Conservation (phyloP, 78 protist species). For the Corallochytrium limacisporum region DNA sequence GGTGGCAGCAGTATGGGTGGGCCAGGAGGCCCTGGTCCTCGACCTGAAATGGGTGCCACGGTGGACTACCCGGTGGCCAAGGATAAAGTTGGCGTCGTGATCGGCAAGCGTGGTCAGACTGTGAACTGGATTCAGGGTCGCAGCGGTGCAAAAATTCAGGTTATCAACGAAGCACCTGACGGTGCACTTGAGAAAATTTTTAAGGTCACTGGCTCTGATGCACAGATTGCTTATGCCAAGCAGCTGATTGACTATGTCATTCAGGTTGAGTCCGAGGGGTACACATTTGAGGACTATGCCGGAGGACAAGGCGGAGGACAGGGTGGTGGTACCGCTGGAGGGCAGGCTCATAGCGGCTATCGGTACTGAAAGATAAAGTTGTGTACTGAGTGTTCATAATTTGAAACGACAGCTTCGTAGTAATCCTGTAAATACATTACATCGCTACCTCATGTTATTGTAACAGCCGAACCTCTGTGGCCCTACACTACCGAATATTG, state of each 20-base stretch:
- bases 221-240: not conserved
- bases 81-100: not conserved
- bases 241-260: not conserved
- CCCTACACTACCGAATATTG: too few relatives aligned
- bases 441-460: too few relatives aligned
- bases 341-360: too few relatives aligned
- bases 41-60: not conserved
- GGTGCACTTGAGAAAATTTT: not conserved
- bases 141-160: not conserved
- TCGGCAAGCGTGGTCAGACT: slow-evolving; percentile 2
- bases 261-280: too few relatives aligned
- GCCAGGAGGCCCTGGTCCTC: not conserved
- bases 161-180: not conserved
- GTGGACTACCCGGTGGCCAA: not conserved
- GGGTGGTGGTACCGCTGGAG: too few relatives aligned
- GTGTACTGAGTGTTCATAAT: too few relatives aligned
- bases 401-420: too few relatives aligned
- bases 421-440: too few relatives aligned
- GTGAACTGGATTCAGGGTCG: not conserved
- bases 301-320: too few relatives aligned
- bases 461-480: too few relatives aligned
- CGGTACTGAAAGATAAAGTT: too few relatives aligned
- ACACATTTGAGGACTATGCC: too few relatives aligned
- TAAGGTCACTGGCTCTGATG: not conserved
- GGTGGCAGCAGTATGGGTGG: not conserved